Base-by-base conservation (phyloP, 2,329 filamentous ascomycete genomes). In the Drechslerella coelobrocha region DNA sequence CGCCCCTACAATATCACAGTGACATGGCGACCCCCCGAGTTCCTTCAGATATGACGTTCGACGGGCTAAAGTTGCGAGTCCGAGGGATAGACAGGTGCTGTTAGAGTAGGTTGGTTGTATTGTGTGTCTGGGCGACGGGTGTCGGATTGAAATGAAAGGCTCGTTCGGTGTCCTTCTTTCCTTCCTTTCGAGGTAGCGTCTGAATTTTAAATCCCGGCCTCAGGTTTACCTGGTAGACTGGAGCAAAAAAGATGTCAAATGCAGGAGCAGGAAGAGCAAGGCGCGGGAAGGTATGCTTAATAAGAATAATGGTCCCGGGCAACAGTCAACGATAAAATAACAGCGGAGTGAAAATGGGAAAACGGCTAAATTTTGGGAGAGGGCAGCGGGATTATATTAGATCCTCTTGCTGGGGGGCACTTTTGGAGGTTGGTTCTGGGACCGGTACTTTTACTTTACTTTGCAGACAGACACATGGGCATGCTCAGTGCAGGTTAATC, bases 51-150 rank as follows among this genome's bases (percentile, higher is more conserved):
- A 56, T 19, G 45, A 61, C 31, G 56, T 56, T 39, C 45, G 41
- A 19, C 41, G 14, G 41, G 41, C 12, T 5, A n/a, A n/a, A 6
- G 41, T 19, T 61, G 57, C 68, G 61, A 48, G 74, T 73, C 57
- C 73, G 74, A 56, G 73, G 73, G 53, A 63, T 62, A 54, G 74
- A 75, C 65, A 72, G 56, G 61, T 66, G 62, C 56, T 12, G 29
- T 31, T n/a, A n/a, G 63, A 61, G 43, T 65, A 56, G 65, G 72
- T 68, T 59, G 68, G 57, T n/a, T 68, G 54, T 5, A 39, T 5
- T 39, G 34, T 39, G 34, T 39, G 34, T 14, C 34, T 10, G 12
- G 12, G 37, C n/a, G 9, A n/a, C n/a, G 19, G n/a, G 41, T 45
- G 41, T 45, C 41, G 41, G 41, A 45, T 45, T 23, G 41, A 45